Base-by-base conservation (phyloP, 306 rosid species). In the Medicago arabica region DNA sequence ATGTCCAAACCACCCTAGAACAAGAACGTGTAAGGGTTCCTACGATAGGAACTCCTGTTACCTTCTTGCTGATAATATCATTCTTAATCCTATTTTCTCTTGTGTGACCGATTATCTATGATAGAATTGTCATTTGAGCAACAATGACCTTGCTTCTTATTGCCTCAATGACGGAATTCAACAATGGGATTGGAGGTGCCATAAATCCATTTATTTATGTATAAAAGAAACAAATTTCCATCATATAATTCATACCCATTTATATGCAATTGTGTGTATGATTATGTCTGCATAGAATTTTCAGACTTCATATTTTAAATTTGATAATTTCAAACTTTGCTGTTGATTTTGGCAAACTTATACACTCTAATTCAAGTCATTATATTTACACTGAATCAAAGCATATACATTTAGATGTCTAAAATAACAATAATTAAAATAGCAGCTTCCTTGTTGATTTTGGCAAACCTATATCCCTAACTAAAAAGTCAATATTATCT, bases 151-250 rank as follows among this genome's bases (percentile, higher is more conserved):
- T 65, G 28, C 23, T 10, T 65, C 34, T 65, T 17, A 51, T 65
- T 65, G 34, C 34, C 70, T 65, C 40, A 43, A 18, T 23, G 11
- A 34, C 41, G 67, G 18, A 51, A 40, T 8, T 43, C 51, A 18
- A 34, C 10, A 14, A 41, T 10, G 19, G 19, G 46, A 70, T 71
- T 1, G 15, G 39, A 54, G 51, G 62, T 23, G 46, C 39, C 46
- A 13, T 69, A 69, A 63, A 31, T 10, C 59, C 55, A 68, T 54
- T 21, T 34, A 69, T 58, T 34, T 34, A 62, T 39, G 43, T n/a
- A 54, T n/a, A 11, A 51, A 53, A 28, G 11, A 77, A 40, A 82
- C 61, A 62, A 74, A 10, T 62, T 51, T 70, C 63, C 64, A 41
- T 61, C 31, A 16, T 69, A 65, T 28, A 28, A 28, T 28, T 28